These are phyloP conservation scores for Eremothecium sinecaudum DNA, from an alignment of 1,139 yeast genomes.

Conservation along the genomic window DNA sequence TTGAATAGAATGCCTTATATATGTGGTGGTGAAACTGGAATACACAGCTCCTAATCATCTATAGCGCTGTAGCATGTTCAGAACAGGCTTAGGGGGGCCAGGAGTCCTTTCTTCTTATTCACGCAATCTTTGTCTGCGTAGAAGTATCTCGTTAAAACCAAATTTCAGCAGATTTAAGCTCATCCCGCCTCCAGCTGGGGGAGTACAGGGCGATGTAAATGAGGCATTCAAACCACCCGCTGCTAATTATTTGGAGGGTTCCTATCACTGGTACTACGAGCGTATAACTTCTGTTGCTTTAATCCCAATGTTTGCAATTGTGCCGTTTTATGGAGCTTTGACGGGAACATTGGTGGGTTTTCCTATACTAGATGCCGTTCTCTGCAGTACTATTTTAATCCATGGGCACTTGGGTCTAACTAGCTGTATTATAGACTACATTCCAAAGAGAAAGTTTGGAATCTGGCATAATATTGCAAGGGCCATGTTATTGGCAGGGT, in stretches of 20 bases:
- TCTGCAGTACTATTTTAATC: slow-evolving; percentile 52
- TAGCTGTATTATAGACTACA: slow-evolving; percentile 81
- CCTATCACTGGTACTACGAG: slow-evolving; percentile 86
- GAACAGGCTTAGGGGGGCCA: no score
- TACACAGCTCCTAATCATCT: no score
- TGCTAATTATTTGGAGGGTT: slow-evolving; percentile 59
- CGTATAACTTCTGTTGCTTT: slow-evolving; percentile 55
- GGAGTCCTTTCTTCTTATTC: no score
- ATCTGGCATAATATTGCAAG: slow-evolving; percentile 55
- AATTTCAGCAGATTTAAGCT: slow-evolving; percentile 39
- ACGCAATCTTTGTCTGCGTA: not conserved
- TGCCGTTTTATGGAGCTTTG: slow-evolving; percentile 59
- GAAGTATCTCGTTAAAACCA: slow-evolving; percentile 34
- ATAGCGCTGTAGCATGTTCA: no score
- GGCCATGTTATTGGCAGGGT: slow-evolving; percentile 58
- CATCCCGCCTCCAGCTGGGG: slow-evolving; percentile 60
- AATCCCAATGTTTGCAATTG: slow-evolving; percentile 55
- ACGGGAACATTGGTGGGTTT: slow-evolving; percentile 34
- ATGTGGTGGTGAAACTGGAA: no score
- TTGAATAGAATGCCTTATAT: no score
- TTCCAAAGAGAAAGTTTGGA: slow-evolving; percentile 79
- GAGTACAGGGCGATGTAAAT: slow-evolving; percentile 63
- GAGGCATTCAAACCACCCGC: slow-evolving; percentile 66
- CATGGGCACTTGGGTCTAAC: slow-evolving; percentile 79
- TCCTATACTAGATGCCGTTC: slow-evolving; percentile 63